A percentile compares a stretch with the other conserved stretches of the same genome.
These are phyloP conservation scores for Camelina hispida DNA, from an alignment of 345 rosid genomes.

Conservation along the genomic window DNA sequence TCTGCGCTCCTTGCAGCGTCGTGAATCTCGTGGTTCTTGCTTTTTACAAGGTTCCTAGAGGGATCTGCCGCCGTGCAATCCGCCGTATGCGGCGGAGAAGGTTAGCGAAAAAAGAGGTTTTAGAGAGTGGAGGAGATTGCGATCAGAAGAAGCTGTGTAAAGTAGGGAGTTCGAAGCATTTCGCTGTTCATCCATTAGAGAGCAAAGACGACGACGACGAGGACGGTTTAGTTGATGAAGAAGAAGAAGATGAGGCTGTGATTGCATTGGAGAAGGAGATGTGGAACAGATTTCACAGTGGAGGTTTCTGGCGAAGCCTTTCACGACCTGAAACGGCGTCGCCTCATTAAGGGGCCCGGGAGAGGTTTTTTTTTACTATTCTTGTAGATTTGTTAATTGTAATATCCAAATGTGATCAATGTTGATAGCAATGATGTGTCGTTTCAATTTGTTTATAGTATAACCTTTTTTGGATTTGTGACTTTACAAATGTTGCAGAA, in stretches of 20 bases:
- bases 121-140: conserved; percentile 8
- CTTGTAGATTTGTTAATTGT: background rate
- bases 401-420: background rate
- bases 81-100: conserved; percentile 40
- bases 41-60: conserved; percentile 57
- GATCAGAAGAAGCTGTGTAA: conserved; percentile 27
- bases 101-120: conserved; percentile 32
- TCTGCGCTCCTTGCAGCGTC: conserved; percentile 68
- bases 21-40: conserved; percentile 55
- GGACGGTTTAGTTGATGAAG: background rate
- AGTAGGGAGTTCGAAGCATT: conserved; percentile 41
- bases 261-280: conserved; percentile 58
- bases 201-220: conserved; percentile 12
- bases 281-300: conserved; percentile 60
- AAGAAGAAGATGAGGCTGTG: conserved; percentile 43
- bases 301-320: conserved; percentile 74
- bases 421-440: background rate
- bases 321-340: conserved; percentile 48
- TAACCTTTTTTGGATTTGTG: background rate
- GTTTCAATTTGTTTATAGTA: background rate
- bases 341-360: background rate
- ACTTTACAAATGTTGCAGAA: background rate
- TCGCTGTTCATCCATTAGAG: conserved; percentile 41
- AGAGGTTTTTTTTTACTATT: background rate
- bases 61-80: conserved; percentile 52